Percentiles rank a stretch among this genome's conserved stretches.
Evolutionary conservation across 495 filamentous ascomycete genomes (phyloP).

Genomic region (Penicillium atrosanguineum): DNA sequence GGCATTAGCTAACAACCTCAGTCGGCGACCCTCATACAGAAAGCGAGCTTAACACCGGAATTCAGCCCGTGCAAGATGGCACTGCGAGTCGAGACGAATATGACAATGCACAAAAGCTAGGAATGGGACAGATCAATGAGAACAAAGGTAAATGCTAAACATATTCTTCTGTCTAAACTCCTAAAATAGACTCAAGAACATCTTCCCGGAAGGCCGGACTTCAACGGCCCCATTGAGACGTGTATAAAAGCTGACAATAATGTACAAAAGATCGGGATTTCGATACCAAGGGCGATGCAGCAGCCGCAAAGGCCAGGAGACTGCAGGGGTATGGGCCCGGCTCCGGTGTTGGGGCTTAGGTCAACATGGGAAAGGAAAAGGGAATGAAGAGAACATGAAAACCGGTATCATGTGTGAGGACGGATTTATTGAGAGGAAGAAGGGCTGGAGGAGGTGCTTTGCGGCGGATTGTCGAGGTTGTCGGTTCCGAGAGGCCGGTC

Average conservation of each 20-base stretch:
- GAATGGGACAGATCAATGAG: conserved; percentile 22
- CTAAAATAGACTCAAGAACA: conserved; percentile 26
- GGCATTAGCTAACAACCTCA: conserved; percentile 8
- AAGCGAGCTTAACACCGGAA: conserved; percentile 24
- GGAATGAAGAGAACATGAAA: conserved; percentile 10
- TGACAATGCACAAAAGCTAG: conserved; percentile 29
- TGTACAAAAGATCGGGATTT: conserved; percentile 42
- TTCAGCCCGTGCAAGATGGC: conserved; percentile 5
- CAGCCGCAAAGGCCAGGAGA: conserved; percentile 45
- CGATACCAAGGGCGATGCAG: conserved; percentile 35
- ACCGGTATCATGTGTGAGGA: conserved; percentile 7
- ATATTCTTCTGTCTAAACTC: conserved; percentile 36
- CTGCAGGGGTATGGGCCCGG: conserved; percentile 61
- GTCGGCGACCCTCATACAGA: conserved; percentile 28
- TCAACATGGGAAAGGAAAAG: conserved; percentile 13
- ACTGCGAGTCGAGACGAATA: conserved; percentile 23
- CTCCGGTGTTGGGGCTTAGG: conserved; percentile 54
- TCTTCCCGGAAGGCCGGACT: conserved; percentile 9
- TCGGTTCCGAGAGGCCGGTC: conserved; percentile 54
- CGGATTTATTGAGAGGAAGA: conserved; percentile 40
- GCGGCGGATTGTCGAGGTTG: conserved; percentile 31
- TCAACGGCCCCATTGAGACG: conserved; percentile 19
- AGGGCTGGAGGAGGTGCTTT: conserved; percentile 37
- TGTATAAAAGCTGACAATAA: conserved; percentile 41
- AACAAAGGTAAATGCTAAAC: conserved; percentile 34